Evolutionary conservation across 495 filamentous ascomycete species (phyloP), one percentile per base, ranked within the genome.

Genomic region (Aspergillus taichungensis): DNA sequence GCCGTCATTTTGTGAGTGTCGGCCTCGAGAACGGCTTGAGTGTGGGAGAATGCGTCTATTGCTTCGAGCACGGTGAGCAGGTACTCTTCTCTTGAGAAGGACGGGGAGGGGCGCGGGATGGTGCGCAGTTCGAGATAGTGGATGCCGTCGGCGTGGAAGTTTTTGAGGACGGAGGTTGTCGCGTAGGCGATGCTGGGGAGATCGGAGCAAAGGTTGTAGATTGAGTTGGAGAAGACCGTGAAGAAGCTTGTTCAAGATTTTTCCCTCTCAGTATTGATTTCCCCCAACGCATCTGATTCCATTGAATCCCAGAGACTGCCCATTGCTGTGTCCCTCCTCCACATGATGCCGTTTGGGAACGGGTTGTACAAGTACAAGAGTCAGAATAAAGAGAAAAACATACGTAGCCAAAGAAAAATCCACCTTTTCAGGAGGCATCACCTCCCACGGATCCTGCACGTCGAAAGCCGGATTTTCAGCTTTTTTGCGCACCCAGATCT

Each of bases 111-210:
- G 33, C 87, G 75, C 4, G 88, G 87, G 4, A 87, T 92, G 5
- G 87, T 89, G 27, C 88, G 80, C 5, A 94, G 75, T 54, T 94
- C 88, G 28, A 90, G 73, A 54, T 94, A 91, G 35, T 79, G 73
- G 8, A 91, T 82, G 27, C 84, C 84, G 47, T 92, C 87, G 18
- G 53, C 56, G 37, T 73, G 68, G 52, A 92, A 94, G 61, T 82
- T 76, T 24, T 66, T 50, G n/a, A 92, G 72, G 6, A 92, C 85
- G 28, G 77, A 73, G 35, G 65, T 67, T 6, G 87, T 90, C 39
- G 84, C 76, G 59, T 75, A 75, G 45, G 58, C 57, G 14, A 92
- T 61, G 50, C 74, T 75, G 3, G 63, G 52, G 9, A 67, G 55
- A 51, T 81, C 77, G 56, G 78, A 78, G 63, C 80, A 73, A 9